Base-by-base conservation (phyloP, 2,329 filamentous ascomycete species). In the Colletotrichum theobromicola region DNA sequence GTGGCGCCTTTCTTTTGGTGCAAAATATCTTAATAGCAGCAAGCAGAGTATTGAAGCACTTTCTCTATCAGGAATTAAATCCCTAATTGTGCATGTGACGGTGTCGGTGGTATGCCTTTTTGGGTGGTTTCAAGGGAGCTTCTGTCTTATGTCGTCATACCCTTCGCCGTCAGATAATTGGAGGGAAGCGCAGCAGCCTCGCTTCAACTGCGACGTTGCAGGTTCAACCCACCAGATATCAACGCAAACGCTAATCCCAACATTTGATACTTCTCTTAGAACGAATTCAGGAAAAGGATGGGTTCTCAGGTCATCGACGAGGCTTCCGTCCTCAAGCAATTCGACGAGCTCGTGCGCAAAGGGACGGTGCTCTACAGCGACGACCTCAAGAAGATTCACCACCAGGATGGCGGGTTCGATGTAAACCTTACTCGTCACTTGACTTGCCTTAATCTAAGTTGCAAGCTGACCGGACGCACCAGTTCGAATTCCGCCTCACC, bases 401-500 rank as follows among this genome's bases (percentile, higher is more conserved):
- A 65, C 24, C 46, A 60, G 13, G 73, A 75, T n/a, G 64, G 13
- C 2, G 73, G 46, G 0, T 60, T 74, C 73, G 34, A 75, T 65
- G 73, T 75, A 34, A 7, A 4, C 55, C 5, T n/a, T 32, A 18
- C 13, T 7, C 24, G 6, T 16, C 18, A 32, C 12, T 5, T 18
- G 26, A 32, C 50, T 24, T n/a, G 7, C 9, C 1, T 0, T 8
- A 12, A 55, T 15, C 55, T 1, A 58, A 46, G 9, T 12, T 2
- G 4, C 37, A n/a, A 21, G 1, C 57, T 60, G 34, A 60, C 30
- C 4, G 32, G 3, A 55, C 10, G 9, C 6, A 21, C 24, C 24
- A 75, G 73, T 69, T 75, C 18, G 73, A 74, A n/a, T 75, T 75
- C 50, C 73, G 70, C 16, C 26, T 75, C 16, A 73, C 73, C 2